These are phyloP conservation scores for Hypseocharis bilobata DNA, from an alignment of 441 rosid genomes.

Conservation along the genomic window DNA sequence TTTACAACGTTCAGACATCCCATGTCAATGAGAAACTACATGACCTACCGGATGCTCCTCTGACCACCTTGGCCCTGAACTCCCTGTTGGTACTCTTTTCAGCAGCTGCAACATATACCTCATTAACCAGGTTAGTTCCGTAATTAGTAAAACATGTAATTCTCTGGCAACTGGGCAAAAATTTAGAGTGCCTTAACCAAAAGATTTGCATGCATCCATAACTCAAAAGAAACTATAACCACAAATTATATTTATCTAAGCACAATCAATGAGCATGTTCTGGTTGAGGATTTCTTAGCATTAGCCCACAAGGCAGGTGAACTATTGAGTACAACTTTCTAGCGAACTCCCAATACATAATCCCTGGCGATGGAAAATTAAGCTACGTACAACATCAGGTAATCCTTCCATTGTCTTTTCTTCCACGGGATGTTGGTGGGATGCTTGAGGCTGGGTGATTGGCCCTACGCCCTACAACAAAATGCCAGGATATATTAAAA, in stretches of 20 bases:
- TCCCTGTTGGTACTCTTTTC: slow-evolving; percentile 16
- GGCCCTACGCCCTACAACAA: slow-evolving; percentile 66
- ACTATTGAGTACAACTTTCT: slow-evolving; percentile 44
- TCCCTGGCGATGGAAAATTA: slow-evolving; percentile 34
- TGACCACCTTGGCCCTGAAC: slow-evolving; percentile 18
- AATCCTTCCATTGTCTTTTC: slow-evolving; percentile 82
- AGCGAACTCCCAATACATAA: slow-evolving; percentile 47
- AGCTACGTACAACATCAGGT: slow-evolving; percentile 40
- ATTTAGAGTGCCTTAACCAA: not conserved
- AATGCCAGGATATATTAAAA: slow-evolving; percentile 19
- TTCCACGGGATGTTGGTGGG: slow-evolving; percentile 74
- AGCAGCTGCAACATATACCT: slow-evolving; percentile 27
- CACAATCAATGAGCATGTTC: slow-evolving; percentile 61
- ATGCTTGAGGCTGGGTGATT: slow-evolving; percentile 60
- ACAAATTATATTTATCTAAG: slow-evolving; percentile 43
- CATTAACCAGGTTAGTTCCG: slow-evolving; percentile 17
- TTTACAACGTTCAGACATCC: slow-evolving; percentile 1
- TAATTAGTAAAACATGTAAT: not conserved
- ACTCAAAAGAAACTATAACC: slow-evolving; percentile 27
- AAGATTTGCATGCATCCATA: slow-evolving; percentile 11
- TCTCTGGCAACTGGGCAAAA: not conserved
- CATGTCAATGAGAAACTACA: not conserved
- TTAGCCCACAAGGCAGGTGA: slow-evolving; percentile 62
- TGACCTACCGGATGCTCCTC: slow-evolving; percentile 2
- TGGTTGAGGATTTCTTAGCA: slow-evolving; percentile 33